Base-by-base conservation (phyloP, 2,329 filamentous ascomycete genomes). In the Hypomyces rosellus region DNA sequence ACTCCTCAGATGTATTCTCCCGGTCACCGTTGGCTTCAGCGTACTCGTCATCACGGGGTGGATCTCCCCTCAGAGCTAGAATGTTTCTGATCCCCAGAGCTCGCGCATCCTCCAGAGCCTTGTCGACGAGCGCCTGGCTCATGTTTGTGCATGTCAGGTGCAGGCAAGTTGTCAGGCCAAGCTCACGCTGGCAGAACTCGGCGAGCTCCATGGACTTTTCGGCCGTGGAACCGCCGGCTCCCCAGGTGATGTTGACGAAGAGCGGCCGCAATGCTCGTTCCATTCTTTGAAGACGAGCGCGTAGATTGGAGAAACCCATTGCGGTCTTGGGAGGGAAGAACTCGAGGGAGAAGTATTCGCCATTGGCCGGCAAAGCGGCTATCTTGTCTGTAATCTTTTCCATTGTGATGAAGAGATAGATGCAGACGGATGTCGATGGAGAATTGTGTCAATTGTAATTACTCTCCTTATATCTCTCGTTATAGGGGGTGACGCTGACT, bases 71-170 rank as follows among this genome's bases (percentile, higher is more conserved):
- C 56, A 99, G 73, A 3, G 93, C 93, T 42, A 99, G 75, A 49
- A 99, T 96, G 63, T 99, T 99, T 58, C 91, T 80, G 58, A 99
- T 89, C 0, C 93, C 93, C 44, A 97, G 72, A 9, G 80, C 87
- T 70, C 95, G 96, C 44, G 92, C 92, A 63, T 95, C 88, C 61
- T 95, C 88, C 57, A 99, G 73, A 0, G 92, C 88, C 65, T 91
- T 85, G 62, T 99, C 93, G 53, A 99, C 84, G 59, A 95, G 72
- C 46, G 78, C 79, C 58, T 85, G 82, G 65, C 86, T 93, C 92
- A 97, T 97, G 68, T 99, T 97, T 49, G 93, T 99, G 70, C 93
- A 99, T 3, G 93, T 99, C 58, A 99, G 75, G 67, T 99, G 93
- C 57, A 99, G 76, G 68, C 93, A 96, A 54, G 93, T 99, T 39